Conservation (phyloP, 75 land plant species). For the Sequoiadendron giganteum region DNA sequence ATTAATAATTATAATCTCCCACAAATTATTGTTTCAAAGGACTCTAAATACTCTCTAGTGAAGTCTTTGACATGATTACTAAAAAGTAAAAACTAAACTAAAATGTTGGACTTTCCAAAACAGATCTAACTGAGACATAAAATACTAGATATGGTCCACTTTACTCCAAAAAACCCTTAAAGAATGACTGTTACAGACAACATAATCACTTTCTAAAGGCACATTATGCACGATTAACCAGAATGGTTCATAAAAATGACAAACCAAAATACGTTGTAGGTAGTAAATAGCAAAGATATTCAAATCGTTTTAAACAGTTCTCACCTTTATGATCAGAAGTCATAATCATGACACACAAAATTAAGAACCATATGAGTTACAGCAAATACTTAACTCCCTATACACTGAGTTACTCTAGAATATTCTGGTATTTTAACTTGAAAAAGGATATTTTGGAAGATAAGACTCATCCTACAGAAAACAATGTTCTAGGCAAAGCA, state of each 20-base stretch:
- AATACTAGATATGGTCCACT: neutral
- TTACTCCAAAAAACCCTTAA: neutral
- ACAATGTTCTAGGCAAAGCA: neutral
- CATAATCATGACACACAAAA: neutral
- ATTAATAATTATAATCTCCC: too few species aligned
- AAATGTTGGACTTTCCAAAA: neutral
- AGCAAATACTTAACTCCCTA: too few species aligned
- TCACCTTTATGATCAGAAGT: neutral
- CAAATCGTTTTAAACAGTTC: neutral
- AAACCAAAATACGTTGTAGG: neutral
- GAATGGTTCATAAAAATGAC: neutral
- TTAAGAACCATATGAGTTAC: neutral
- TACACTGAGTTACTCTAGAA: neutral
- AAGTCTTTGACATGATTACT: neutral
- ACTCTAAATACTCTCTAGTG: neutral
- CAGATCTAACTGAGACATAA: neutral
- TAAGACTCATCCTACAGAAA: too few species aligned
- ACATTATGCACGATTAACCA: neutral
- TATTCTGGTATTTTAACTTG: neutral
- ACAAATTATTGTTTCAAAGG: neutral
- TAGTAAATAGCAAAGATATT: neutral
- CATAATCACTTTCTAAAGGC: neutral
- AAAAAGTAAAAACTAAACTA: neutral
- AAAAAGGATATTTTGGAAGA: neutral
- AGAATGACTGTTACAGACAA: neutral